These are phyloP conservation scores for Xanthoconium separans DNA, from an alignment of 1,284 basidiomycete species.

Conservation along the genomic window DNA sequence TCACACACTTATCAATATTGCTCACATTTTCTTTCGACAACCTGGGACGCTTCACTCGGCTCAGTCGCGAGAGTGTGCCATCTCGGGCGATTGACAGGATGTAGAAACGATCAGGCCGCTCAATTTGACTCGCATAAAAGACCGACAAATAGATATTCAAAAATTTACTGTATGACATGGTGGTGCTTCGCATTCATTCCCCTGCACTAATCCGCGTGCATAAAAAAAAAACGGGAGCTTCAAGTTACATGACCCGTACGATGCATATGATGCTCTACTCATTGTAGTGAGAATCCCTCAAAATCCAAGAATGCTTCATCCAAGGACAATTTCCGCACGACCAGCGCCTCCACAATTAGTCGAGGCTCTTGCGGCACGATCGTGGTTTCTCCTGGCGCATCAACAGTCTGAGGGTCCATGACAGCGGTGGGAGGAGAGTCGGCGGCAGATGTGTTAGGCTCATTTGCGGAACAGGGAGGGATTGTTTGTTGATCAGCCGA, in stretches of 20 bases:
- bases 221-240: neutral
- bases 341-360: conserved; percentile 76
- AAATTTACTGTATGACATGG: neutral
- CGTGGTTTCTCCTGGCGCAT: neutral
- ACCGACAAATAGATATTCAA: neutral
- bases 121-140: neutral
- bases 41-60: neutral
- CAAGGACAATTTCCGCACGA: conserved; percentile 69
- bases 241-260: neutral
- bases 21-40: neutral
- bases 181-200: neutral
- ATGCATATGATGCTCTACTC: neutral
- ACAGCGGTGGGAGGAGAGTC: conserved; percentile 35
- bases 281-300: conserved; percentile 56
- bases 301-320: conserved; percentile 76
- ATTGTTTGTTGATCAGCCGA: conserved; percentile 14
- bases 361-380: conserved; percentile 38
- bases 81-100: no score
- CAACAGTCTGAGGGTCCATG: conserved; percentile 10
- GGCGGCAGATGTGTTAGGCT: conserved; percentile 23
- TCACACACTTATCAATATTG: neutral
- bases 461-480: conserved; percentile 12
- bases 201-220: neutral
- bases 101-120: no score
- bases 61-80: neutral